Evolutionary conservation across 495 filamentous ascomycete genomes (phyloP), one percentile per base, ranked within the genome.

Genomic region (Pseudoneurospora amorphoporcata): DNA sequence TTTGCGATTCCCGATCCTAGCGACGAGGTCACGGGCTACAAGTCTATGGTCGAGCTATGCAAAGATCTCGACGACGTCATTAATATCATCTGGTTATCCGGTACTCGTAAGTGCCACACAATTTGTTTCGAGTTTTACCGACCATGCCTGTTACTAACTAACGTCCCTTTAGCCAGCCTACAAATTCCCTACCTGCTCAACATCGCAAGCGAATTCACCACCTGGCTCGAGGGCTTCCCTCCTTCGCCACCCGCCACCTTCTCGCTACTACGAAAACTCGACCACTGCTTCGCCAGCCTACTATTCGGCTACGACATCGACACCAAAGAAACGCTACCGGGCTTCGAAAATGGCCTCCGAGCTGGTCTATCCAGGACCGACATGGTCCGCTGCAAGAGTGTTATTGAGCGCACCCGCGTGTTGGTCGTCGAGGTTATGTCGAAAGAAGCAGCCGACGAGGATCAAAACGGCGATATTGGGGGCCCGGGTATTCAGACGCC

Each of bases 161-260:
- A 71, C 42, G 0, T 43, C 19, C 37, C 37, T 32, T 23, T 75
- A 95, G 92, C 94, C 40, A 88, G 87, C 45, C 84, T 97, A n/a
- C 92, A 97, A 82, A 89, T 93, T 14, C 91, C 93, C 39, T 93
- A 91, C 76, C 84, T 97, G 10, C 87, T 97, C 32, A 91, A 88
- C 70, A 84, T 97, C 68, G 92, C 93, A 0, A 85, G 88, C 70
- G 83, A 93, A 37, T 80, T 92, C 17, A 87, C 87, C 72, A 87
- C 84, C 0, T 92, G 90, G 79, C 80, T 97, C 4, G 76, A 85
- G 7, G 83, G 86, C 1, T 94, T 95, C 80, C 84, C 88, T 0
- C 90, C 93, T n/a, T 81, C 89, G 0, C 88, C 90, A 0, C 77
- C 80, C 19, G 75, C 88, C 0, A 92, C 90, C 0, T 92, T 97